Conservation (phyloP, 306 rosid species). For the Dryas octopetala region DNA sequence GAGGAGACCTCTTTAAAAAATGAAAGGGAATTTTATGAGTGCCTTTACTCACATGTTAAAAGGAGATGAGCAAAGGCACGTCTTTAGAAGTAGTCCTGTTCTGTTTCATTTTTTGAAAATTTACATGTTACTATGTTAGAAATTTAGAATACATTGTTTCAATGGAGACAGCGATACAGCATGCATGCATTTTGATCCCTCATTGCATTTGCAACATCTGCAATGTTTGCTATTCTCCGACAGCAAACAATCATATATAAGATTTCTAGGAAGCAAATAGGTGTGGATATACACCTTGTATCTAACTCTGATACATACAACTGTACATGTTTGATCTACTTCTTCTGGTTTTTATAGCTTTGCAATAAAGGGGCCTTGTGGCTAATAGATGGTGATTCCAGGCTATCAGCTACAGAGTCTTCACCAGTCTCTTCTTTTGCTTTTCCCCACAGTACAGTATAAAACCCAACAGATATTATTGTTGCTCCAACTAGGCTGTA, state of each 20-base stretch:
- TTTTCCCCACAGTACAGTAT: slow-evolving; percentile 93
- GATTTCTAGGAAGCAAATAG: background rate
- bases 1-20: too few species aligned
- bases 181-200: background rate
- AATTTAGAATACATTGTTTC: too few species aligned
- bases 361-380: slow-evolving; percentile 62
- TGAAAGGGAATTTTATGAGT: too few species aligned
- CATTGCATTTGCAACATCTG: background rate
- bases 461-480: slow-evolving; percentile 73
- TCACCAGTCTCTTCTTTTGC: slow-evolving; percentile 51
- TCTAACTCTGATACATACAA: background rate
- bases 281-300: background rate
- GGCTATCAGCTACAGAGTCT: slow-evolving; percentile 27
- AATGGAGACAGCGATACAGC: too few species aligned
- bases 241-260: background rate
- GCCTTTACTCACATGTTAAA: too few species aligned
- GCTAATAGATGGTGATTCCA: slow-evolving; percentile 38
- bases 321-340: slow-evolving; percentile 9
- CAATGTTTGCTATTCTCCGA: background rate
- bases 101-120: too few species aligned
- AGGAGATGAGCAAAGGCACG: too few species aligned
- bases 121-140: too few species aligned
- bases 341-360: slow-evolving; percentile 29
- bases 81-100: too few species aligned
- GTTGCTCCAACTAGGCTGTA: slow-evolving; percentile 78